Base-by-base conservation (phyloP, 2,329 filamentous ascomycete species). In the Podosphaera aphanis region DNA sequence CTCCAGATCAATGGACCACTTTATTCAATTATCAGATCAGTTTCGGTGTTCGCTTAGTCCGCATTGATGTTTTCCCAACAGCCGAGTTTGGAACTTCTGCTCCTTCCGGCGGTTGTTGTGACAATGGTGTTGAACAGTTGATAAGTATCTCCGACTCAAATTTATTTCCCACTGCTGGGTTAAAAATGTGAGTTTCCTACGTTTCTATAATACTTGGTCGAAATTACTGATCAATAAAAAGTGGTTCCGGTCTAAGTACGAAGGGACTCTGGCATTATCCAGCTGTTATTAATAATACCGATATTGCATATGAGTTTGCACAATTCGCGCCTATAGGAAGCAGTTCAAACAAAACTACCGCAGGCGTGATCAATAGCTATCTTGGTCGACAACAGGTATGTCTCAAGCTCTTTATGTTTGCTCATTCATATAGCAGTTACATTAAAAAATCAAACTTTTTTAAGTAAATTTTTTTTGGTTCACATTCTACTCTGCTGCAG, bases 21-120 rank as follows among this genome's bases (percentile, higher is more conserved):
- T 56, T 77, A 2, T 73, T 71, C 51, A 62, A 64, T 42, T 77
- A 77, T 52, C 73, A 77, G 57, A 62, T 63, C 2, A 60, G 59
- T 21, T 77, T 74, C 50, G 69, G 71, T 18, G 68, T 73, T 11
- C 65, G 73, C 23, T 71, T 77, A 69, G 71, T 76, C 25, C 68
- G 73, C 42, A 60, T 73, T 18, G 71, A 75, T 53, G 69, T 68
- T 5, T 74, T 65, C 51, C 73, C 73, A 5, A 64, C 64, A 5
- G 56, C 65, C 13, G 63, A 66, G 8, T 70, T 66, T 53, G 70
- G 71, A 53, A 50, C 52, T 11, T 41, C 49, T 18, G 46, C 52
- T 1, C 36, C 55, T 20, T 54, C 16, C 10, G 44, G 53, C 27
- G 66, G 68, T 40, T 72, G 69, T 57, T 71, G 68, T 55, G 57